Base-by-base conservation (phyloP, 768 basidiomycete genomes). In the Clitopilus hobsonii region DNA sequence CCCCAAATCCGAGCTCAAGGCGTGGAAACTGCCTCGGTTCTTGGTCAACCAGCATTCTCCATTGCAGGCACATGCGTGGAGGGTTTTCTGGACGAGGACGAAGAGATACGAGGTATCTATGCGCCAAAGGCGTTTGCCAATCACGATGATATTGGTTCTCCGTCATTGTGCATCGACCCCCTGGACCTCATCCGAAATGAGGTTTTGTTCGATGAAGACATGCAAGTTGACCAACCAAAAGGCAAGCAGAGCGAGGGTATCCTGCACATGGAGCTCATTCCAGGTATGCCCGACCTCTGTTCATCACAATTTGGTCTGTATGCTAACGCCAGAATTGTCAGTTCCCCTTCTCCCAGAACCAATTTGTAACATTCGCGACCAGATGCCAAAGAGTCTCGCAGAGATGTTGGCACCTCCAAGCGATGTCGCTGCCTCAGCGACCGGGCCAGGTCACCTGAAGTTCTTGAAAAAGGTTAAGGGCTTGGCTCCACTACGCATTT, bases 391-490 rank as follows among this genome's bases (percentile, higher is more conserved):
- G 49, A 27, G 10, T 49, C 27, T 49, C 14, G 26, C 49, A n/a
- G 27, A 51, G 24, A 6, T 51, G 1, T 16, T 27, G 18, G n/a
- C 72, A 24, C 54, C 64, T 10, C 65, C 63, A 4, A 38, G 64
- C 27, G 69, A 63, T 54, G 8, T 54, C 13, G 24, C 5, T 13
- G 14, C 23, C 52, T 58, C 29, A 36, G 58, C 29, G 16, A 49
- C 8, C 18, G 27, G 22, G 16, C 13, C n/a, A 36, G 13, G 13
- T 36, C 53, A 7, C 6, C 62, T 66, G 49, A 60, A 58, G 23
- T 80, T 75, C 53, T 59, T 88, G 58, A 80, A 75, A 64, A 81
- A 81, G 58, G 77, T 74, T 14, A 84, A 81, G 61, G 87, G 87
- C 1, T 65, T 82, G 20, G 76, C 80, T 53, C 74, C 85, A 3